Evolutionary conservation across 345 rosid species (phyloP).

Genomic region (Rhodamnia argentea): DNA sequence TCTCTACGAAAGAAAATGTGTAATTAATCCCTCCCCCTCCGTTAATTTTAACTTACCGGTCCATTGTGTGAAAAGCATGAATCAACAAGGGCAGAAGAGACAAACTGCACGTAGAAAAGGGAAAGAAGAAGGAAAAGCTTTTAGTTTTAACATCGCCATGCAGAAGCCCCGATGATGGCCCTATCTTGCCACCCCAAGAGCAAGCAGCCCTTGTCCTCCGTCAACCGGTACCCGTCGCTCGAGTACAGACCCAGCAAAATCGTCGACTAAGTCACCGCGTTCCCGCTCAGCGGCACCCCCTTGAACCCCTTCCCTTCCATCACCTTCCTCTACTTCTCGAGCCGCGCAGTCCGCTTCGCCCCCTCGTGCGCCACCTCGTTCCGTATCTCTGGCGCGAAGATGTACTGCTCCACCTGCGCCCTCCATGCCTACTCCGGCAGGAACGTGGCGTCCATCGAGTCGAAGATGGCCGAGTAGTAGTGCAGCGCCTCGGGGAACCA

Average conservation of each 20-base stretch:
- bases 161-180: conserved; percentile 52
- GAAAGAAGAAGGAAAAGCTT: not conserved
- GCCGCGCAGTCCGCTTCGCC: conserved; percentile 43
- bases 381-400: conserved; percentile 51
- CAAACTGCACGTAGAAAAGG: not conserved
- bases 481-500: conserved; percentile 60
- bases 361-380: conserved; percentile 61
- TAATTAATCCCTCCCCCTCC: not conserved
- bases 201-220: conserved; percentile 67
- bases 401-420: conserved; percentile 53
- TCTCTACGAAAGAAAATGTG: not conserved
- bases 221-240: conserved; percentile 56
- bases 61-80: not conserved
- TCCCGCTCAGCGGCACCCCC: conserved; percentile 43
- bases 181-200: conserved; percentile 65
- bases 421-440: conserved; percentile 48
- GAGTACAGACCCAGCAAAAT: conserved; percentile 47
- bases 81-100: not conserved
- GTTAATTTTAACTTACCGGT: not conserved
- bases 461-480: conserved; percentile 55
- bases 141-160: conserved; percentile 39
- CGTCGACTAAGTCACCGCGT: conserved; percentile 60
- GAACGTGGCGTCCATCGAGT: conserved; percentile 52
- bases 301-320: conserved; percentile 63
- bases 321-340: conserved; percentile 55